These are phyloP conservation scores for Sclerotinia nivalis DNA, from an alignment of 2,329 filamentous ascomycete genomes.

Conservation along the genomic window DNA sequence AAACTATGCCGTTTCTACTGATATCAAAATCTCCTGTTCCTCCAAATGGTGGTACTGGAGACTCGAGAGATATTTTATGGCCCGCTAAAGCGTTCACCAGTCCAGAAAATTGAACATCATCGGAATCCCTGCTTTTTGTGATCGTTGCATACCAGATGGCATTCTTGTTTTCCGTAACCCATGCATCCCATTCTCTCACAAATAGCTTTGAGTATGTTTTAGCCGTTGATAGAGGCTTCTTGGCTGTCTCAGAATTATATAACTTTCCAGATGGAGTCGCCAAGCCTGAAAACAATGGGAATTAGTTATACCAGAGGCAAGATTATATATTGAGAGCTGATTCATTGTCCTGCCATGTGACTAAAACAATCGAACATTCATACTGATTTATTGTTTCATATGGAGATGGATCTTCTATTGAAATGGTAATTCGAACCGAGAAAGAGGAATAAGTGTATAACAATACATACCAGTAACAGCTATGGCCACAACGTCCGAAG, in stretches of 20 bases:
- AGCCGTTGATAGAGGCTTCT: slow-evolving; percentile 62
- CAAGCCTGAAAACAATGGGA: slow-evolving; percentile 46
- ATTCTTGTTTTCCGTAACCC: slow-evolving; percentile 66
- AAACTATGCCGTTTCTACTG: slow-evolving; percentile 63
- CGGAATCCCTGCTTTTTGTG: slow-evolving; percentile 38
- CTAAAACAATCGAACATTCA: neutral
- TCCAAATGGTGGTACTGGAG: slow-evolving; percentile 76
- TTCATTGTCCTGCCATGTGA: neutral
- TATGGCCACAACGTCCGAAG: slow-evolving; percentile 53
- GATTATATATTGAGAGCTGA: neutral
- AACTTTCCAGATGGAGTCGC: slow-evolving; percentile 69
- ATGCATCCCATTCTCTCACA: slow-evolving; percentile 83
- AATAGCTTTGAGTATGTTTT: slow-evolving; percentile 74
- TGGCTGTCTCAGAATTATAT: slow-evolving; percentile 62
- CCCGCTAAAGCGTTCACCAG: slow-evolving; percentile 63
- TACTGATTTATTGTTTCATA: neutral
- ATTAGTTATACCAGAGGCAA: slow-evolving; percentile 12
- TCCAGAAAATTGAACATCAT: slow-evolving; percentile 42
- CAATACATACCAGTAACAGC: slow-evolving; percentile 48
- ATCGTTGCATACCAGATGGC: slow-evolving; percentile 73
- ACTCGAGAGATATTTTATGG: slow-evolving; percentile 53
- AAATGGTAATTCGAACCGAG: neutral
- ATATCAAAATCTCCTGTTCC: slow-evolving; percentile 81
- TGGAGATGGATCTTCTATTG: neutral
- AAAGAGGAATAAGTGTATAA: neutral